A percentile compares a stretch with the other conserved stretches of the same genome.
phyloP scores from a whole-genome alignment of 75 land plant genomes.

The Selaginella moellendorffii region DNA sequence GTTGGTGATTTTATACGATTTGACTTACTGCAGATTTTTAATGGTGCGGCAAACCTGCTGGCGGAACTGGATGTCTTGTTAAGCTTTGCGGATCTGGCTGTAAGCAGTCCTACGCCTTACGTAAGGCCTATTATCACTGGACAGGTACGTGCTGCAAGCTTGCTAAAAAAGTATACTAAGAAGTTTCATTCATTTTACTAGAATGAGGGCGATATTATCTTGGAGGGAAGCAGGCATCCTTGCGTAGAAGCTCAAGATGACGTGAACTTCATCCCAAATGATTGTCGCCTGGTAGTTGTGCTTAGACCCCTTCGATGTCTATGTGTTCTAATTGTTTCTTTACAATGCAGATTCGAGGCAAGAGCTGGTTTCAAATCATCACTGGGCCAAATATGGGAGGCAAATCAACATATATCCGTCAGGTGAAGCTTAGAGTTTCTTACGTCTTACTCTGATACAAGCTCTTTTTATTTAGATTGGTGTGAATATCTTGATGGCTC shows the following conservation, averaged over 20 bases:
- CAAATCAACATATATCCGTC: constrained; percentile 91
- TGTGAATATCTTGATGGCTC: constrained; percentile 95
- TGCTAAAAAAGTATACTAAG: too few species aligned
- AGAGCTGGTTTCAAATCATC: constrained; percentile 97
- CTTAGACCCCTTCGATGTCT: not conserved
- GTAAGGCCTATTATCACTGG: constrained; percentile 73
- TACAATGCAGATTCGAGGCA: constrained; percentile 67
- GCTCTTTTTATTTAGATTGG: constrained; percentile 47
- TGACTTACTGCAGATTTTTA: constrained; percentile 86
- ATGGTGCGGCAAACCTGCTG: constrained; percentile 43
- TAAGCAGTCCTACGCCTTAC: constrained; percentile 72
- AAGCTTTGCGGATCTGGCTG: constrained; percentile 79
- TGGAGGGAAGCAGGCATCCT: constrained; percentile 93
- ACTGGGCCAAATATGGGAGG: constrained; percentile 99
- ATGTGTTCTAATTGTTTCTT: too few species aligned
- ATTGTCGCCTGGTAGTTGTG: constrained; percentile 68
- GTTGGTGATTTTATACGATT: too few species aligned
- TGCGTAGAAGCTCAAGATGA: constrained; percentile 99
- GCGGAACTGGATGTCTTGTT: constrained; percentile 91
- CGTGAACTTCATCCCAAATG: constrained; percentile 93
- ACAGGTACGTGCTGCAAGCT: constrained; percentile 57
- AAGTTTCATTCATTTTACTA: too few species aligned
- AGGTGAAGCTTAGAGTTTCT: too few species aligned
- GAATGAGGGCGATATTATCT: constrained; percentile 80
- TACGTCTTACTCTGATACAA: not conserved